These are phyloP conservation scores for Colletotrichum viniferum DNA, from an alignment of 2,329 filamentous ascomycete species.

Conservation along the genomic window DNA sequence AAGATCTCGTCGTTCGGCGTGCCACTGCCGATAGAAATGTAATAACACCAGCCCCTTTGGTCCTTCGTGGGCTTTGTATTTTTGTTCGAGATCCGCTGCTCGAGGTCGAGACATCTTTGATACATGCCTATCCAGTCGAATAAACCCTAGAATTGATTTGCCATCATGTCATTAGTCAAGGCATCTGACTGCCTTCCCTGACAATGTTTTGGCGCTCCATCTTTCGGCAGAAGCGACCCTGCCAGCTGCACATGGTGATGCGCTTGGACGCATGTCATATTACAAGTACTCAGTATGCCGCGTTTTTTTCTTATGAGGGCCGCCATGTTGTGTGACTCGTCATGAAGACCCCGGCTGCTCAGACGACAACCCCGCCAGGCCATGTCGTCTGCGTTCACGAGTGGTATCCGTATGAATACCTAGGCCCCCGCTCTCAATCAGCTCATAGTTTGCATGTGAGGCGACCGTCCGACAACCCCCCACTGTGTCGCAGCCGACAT, in stretches of 20 bases:
- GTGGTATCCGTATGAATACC: neutral
- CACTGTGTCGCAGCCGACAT: neutral
- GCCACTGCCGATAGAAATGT: neutral
- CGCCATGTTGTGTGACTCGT: neutral
- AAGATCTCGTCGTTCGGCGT: neutral
- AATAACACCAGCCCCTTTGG: neutral
- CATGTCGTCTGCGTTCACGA: neutral
- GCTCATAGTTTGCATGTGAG: neutral
- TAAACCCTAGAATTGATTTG: neutral
- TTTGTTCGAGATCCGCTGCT: neutral
- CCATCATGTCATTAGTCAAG: neutral
- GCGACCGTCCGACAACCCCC: neutral
- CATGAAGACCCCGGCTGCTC: neutral
- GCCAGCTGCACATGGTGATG: neutral
- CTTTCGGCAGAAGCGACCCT: neutral
- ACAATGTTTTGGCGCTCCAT: neutral
- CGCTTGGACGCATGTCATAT: constrained; percentile 2
- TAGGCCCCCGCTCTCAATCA: neutral
- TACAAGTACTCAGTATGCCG: neutral
- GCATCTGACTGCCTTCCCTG: neutral
- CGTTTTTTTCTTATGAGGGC: neutral
- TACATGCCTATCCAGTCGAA: neutral
- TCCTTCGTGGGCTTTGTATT: neutral
- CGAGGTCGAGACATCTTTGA: neutral
- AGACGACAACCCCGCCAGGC: neutral